Evolutionary conservation across 129 eudicot genomes (phyloP).

Genomic region (Rutidosis leptorrhynchoides): DNA sequence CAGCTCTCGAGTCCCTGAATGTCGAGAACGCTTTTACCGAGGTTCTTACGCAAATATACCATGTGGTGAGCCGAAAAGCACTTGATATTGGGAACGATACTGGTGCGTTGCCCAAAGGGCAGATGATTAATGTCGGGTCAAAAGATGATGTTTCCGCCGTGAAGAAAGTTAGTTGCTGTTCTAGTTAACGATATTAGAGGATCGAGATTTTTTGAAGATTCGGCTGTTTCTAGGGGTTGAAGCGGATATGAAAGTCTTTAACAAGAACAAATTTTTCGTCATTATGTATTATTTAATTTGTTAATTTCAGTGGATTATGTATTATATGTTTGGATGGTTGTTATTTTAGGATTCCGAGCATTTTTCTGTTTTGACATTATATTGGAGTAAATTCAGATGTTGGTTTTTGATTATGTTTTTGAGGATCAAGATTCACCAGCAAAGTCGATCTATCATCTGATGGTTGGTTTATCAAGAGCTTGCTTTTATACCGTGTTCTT

Average conservation of each 20-base stretch:
- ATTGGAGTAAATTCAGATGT: conserved; percentile 6
- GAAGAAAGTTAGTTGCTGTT: conserved; percentile 56
- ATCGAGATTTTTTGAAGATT: conserved; percentile 20
- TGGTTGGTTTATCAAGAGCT: neutral
- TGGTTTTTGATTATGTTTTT: neutral
- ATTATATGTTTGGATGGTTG: conserved; percentile 16
- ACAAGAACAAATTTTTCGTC: conserved; percentile 15
- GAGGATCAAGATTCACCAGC: neutral
- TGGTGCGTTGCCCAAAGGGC: conserved; percentile 56
- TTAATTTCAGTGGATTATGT: conserved; percentile 25
- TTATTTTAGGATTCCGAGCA: neutral
- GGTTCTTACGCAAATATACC: conserved; percentile 59
- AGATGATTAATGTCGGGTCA: conserved; percentile 49
- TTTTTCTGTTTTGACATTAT: neutral
- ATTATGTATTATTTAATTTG: conserved; percentile 24
- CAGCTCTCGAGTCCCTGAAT: conserved; percentile 63
- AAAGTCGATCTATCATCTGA: neutral
- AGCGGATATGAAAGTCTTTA: conserved; percentile 11
- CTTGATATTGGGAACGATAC: conserved; percentile 58
- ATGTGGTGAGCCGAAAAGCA: conserved; percentile 61
- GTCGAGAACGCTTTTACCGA: conserved; percentile 67
- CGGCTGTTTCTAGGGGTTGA: neutral
- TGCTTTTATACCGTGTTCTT: neutral
- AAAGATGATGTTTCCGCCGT: conserved; percentile 60
- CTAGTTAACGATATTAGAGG: conserved; percentile 19